Evolutionary conservation across 768 basidiomycete genomes (phyloP), one percentile per base, ranked within the genome.

Genomic region (Myochromella boudieri): DNA sequence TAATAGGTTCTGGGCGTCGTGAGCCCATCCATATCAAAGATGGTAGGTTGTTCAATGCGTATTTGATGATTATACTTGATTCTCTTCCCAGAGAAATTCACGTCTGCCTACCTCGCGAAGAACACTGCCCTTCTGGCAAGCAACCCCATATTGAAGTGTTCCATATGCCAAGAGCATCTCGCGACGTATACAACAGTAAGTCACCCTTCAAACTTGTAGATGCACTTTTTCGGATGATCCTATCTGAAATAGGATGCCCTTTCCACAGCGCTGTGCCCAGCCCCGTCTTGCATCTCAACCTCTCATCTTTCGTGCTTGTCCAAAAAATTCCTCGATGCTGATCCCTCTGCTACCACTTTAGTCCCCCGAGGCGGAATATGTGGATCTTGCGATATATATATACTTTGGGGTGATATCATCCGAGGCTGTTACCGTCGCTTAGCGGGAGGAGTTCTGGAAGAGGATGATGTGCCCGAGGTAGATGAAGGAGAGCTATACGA

Each of bases 391-490:
- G 50, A 59, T 3, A 60, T 65, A 0, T 87, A 84, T 54, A 71
- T 70, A 3, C 69, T 87, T 0, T 88, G 85, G 85, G 85, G 86
- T 4, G 85, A 88, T 54, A 60, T 88, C 17, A 64, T 87, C 22
- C 73, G 78, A 11, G 84, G 82, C 2, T 80, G 75, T 54, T 84
- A 80, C 58, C 71, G 84, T 14, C 72, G 84, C 21, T 63, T 60
- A 18, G 52, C 64, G 14, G 69, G 70, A 5, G 65, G 64, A n/a
- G 56, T 59, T 24, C 33, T 60, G 3, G 55, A 57, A 1, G 62
- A 62, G 26, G 63, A 56, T 9, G 59, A 62, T 22, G 25, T 25
- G 6, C 20, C 22, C 14, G 42, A 44, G 15, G 14, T 29, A 41
- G 68, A 59, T 32, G 69, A 64, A n/a, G 65, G 63, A 17, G 71